Base-by-base conservation (phyloP, 768 basidiomycete species). In the Saitozyma podzolica region DNA sequence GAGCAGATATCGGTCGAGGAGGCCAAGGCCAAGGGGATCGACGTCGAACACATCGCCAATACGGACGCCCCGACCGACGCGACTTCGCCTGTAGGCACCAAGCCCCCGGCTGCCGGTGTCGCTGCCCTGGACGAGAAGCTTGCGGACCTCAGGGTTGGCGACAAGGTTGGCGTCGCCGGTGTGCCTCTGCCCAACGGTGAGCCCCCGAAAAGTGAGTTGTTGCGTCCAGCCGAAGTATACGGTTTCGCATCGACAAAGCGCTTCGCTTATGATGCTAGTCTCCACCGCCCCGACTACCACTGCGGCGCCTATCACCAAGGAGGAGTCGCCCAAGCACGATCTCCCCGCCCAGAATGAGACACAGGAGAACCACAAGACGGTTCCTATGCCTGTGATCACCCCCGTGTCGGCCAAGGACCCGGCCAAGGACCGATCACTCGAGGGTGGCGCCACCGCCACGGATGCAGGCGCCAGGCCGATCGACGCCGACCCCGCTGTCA, bases 321-420 rank as follows among this genome's bases (percentile, higher is more conserved):
- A 49, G 39, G n/a, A 11, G 13, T 47, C 45, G 45, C 11, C 48
- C n/a, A 56, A 61, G 14, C 48, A 72, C 63, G 75, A 76, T 51
- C 59, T 79, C 41, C 76, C 73, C 9, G 74, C 74, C 41, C 78
- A 79, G 62, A 54, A 68, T 64, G 78, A 76, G 62, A 74, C 73
- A 41, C 63, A 56, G 17, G 64, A 65, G 40, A 73, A 77, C 61
- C 78, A 79, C 72, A 64, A 70, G 52, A 40, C 48, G 49, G 66
- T 79, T 9, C 78, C 78, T 10, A 64, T 64, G 55, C 78, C 78
- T 4, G 61, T 72, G 51, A 76, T 79, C 61, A 74, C 68, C 29
- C 56, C 67, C 40, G 54, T 79, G 43, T 60, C 66, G 9, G 62
- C 54, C 17, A 60, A 62, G 41, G 69, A 75, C 60, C 66, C 67